Base-by-base conservation (phyloP, 164 flowering plant genomes). In the Liriodendron chinense region DNA sequence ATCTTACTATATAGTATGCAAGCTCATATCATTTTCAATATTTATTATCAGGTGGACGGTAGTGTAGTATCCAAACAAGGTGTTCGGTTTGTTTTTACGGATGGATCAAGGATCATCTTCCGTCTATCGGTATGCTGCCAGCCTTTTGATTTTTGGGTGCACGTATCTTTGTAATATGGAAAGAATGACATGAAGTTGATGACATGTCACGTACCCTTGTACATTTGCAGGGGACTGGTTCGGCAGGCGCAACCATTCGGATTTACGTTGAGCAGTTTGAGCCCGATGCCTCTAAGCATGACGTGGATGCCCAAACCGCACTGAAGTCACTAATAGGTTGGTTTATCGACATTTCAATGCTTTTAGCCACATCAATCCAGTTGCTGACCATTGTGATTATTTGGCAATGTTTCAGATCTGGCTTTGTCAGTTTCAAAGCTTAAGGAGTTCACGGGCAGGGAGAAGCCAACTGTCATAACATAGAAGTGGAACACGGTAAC, bases 401-500 rank as follows among this genome's bases (percentile, higher is more conserved):
- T 72, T 47, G 48, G 22, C 70, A 43, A 23, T 78, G 70, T 76
- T 76, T 73, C 75, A 96, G 99, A 92, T 85, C 74, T 96, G 86
- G 99, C 98, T 9, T 78, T 96, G 28, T 87, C 91, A 3, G 74
- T 90, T 34, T 96, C 99, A 22, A 96, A 96, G 89, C 81, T 94
- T 78, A 87, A 90, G 86, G 99, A 94, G 43, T 94, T 92, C 84
- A 94, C 99, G 1, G 98, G 97, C 83, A 89, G 97, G 83, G 97
- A 92, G 82, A 87, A 88, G 82, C 99, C 99, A 59, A 96, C 98
- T n/a, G 98, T 96, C 82, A 96, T 96, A 83, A 94, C 99, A 72
- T 95, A 82, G 81, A n/a, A n/a, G n/a, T n/a, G n/a, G n/a, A 76
- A 62, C 56, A n/a, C 26, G 69, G 43, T 34, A 5, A 34, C 0